These are phyloP conservation scores for Posidonia oceanica DNA, from an alignment of 116 monocot species.

Conservation along the genomic window DNA sequence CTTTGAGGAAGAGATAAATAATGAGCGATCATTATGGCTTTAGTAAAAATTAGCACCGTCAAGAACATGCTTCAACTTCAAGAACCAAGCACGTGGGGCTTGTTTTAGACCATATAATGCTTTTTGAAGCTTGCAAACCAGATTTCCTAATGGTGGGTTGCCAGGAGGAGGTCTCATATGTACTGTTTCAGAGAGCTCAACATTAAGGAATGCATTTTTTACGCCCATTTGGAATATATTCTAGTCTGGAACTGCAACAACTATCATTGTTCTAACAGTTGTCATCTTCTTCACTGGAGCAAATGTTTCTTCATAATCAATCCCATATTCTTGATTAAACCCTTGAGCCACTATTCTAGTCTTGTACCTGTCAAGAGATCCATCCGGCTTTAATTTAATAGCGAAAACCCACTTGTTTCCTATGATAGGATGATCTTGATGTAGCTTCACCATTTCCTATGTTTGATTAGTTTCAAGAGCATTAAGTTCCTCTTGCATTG, in stretches of 20 bases:
- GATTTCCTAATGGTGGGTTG: background rate
- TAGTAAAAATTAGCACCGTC: background rate
- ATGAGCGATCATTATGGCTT: background rate
- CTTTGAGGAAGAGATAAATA: background rate
- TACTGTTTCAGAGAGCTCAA: too few relatives aligned
- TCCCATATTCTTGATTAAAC: background rate
- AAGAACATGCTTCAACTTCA: background rate
- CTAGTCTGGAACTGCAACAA: too few relatives aligned
- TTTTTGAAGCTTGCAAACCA: background rate
- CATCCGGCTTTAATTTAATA: background rate
- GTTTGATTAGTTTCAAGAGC: too few relatives aligned
- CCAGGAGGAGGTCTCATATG: too few relatives aligned
- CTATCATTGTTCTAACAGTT: background rate
- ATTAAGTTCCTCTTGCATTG: too few relatives aligned
- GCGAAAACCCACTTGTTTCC: background rate
- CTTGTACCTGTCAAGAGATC: background rate
- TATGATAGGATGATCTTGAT: background rate
- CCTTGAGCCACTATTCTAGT: background rate
- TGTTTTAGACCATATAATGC: background rate
- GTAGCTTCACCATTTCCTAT: too few relatives aligned
- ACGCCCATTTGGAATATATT: background rate
- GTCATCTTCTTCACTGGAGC: background rate
- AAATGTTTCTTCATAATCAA: conserved; percentile 3
- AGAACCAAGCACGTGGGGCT: background rate
- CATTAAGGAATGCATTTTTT: too few relatives aligned